Percentiles rank a stretch among this genome's conserved stretches.
Conservation (phyloP, 306 rosid species). For the Crotalaria pallida region DNA sequence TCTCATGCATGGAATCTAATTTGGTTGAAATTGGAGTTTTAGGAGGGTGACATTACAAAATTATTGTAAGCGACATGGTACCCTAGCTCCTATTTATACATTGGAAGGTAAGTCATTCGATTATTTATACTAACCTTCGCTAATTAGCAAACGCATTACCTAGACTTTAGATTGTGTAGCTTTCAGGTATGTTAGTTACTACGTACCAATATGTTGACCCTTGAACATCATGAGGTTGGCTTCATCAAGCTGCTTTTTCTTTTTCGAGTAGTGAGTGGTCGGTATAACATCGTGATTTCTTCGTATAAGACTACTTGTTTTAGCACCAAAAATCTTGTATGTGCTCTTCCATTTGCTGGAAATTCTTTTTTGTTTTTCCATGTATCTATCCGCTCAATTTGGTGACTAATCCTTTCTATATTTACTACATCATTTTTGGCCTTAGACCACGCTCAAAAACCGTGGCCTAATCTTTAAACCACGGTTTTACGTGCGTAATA, state of each 20-base stretch:
- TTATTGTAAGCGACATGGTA: background rate
- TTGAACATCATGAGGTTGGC: background rate
- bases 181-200: background rate
- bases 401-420: too few relatives aligned
- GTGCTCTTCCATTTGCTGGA: too few relatives aligned
- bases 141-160: background rate
- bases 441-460: too few relatives aligned
- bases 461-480: too few relatives aligned
- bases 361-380: too few relatives aligned
- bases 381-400: too few relatives aligned
- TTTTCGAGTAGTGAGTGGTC: background rate
- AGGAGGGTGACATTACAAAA: background rate
- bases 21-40: background rate
- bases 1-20: background rate
- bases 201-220: background rate
- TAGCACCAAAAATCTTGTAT: background rate
- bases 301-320: background rate
- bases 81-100: background rate
- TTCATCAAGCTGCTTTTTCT: background rate
- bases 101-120: background rate
- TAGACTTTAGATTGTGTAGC: background rate
- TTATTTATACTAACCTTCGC: background rate
- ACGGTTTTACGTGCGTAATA: too few relatives aligned
- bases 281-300: background rate
- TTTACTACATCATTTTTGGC: too few relatives aligned